phyloP scores from a whole-genome alignment of 2,329 filamentous ascomycete species.

The Lasiodiplodia citricola region DNA sequence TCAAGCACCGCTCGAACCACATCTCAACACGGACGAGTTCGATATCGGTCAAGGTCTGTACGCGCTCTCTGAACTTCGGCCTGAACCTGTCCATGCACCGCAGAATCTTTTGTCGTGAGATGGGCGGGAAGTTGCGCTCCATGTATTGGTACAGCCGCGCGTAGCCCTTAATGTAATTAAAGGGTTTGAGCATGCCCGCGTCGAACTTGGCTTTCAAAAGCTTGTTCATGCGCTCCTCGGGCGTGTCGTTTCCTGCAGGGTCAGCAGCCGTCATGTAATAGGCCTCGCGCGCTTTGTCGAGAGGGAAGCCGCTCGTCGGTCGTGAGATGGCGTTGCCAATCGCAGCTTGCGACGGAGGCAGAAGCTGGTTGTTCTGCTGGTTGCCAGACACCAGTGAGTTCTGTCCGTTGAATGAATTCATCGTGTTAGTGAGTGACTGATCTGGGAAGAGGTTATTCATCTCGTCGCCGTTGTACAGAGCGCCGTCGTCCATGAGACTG shows the following conservation, averaged over 20 bases:
- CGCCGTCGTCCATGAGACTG: slow-evolving; percentile 77
- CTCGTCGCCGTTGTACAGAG: slow-evolving; percentile 48
- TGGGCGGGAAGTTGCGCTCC: slow-evolving; percentile 81
- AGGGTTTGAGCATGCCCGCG: slow-evolving; percentile 90
- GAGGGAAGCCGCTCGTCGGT: slow-evolving; percentile 65
- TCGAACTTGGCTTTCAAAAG: slow-evolving; percentile 95
- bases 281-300: slow-evolving; percentile 76
- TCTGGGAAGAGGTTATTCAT: slow-evolving; percentile 61
- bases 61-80: slow-evolving; percentile 94
- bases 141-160: slow-evolving; percentile 88
- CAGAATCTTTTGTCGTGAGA: slow-evolving; percentile 87
- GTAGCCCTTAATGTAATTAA: slow-evolving; percentile 98
- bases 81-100: slow-evolving; percentile 91
- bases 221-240: slow-evolving; percentile 94
- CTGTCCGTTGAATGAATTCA: slow-evolving; percentile 46
- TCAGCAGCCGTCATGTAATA: slow-evolving; percentile 98
- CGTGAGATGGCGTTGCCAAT: slow-evolving; percentile 63
- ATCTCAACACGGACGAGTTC: slow-evolving; percentile 95
- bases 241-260: slow-evolving; percentile 82
- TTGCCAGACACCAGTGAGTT: slow-evolving; percentile 41
- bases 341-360: slow-evolving; percentile 51
- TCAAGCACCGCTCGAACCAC: slow-evolving; percentile 96
- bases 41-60: slow-evolving; percentile 89
- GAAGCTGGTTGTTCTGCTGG: slow-evolving; percentile 53
- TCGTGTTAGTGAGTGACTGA: slow-evolving; percentile 56